Evolutionary conservation across 495 filamentous ascomycete genomes (phyloP).

Genomic region (Daldinia caldariorum): DNA sequence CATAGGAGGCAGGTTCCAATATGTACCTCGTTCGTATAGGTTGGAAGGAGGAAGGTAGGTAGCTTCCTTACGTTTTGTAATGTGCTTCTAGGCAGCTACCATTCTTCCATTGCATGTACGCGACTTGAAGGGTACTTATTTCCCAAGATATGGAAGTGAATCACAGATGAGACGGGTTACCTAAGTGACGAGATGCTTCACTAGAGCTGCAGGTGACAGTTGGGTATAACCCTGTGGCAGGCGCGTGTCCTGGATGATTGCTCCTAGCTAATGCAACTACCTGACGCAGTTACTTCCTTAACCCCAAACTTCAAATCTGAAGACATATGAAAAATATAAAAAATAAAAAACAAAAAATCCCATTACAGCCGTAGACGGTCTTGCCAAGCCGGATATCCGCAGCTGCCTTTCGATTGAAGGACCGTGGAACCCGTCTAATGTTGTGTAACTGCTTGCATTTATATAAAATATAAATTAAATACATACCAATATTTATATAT

Average conservation of each 20-base stretch:
- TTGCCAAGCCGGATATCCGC: slow-evolving; percentile 41
- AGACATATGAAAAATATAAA: not conserved
- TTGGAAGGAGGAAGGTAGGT: no score
- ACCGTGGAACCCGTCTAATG: slow-evolving; percentile 18
- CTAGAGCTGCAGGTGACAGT: slow-evolving; percentile 15
- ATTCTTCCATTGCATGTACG: not conserved
- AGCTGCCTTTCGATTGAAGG: slow-evolving; percentile 33
- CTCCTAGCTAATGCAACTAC: slow-evolving; percentile 1
- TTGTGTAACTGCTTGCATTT: slow-evolving; percentile 18
- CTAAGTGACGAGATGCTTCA: slow-evolving; percentile 12
- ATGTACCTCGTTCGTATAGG: not conserved
- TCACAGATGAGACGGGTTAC: slow-evolving; percentile 17
- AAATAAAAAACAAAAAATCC: no score
- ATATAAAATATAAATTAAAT: slow-evolving; percentile 1
- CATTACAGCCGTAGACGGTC: slow-evolving; percentile 26
- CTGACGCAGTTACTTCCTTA: not conserved
- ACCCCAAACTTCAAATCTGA: slow-evolving; percentile 35
- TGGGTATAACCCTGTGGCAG: slow-evolving; percentile 27
- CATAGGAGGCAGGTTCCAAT: not conserved
- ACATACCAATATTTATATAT: not conserved
- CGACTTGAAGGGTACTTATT: not conserved
- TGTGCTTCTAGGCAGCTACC: not conserved
- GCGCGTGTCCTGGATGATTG: slow-evolving; percentile 22
- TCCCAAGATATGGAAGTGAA: slow-evolving; percentile 15
- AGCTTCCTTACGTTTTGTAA: slow-evolving; percentile 7